Percentiles rank a stretch among this genome's conserved stretches.
Conservation (phyloP, 352 stramenopile species). For the Pythium pyrilobum region DNA sequence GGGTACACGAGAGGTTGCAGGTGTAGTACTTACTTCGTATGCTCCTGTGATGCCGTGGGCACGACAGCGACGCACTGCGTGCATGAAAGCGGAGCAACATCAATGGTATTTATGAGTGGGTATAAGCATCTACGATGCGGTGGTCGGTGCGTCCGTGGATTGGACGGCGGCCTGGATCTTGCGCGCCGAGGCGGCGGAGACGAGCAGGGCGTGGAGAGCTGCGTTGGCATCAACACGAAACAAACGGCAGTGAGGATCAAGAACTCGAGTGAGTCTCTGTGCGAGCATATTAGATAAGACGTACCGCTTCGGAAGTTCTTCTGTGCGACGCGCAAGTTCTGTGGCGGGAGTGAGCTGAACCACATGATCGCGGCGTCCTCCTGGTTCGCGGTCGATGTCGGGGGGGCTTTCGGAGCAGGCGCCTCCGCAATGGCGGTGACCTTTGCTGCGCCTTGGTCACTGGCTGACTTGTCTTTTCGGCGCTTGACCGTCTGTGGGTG, state of each 20-base stretch:
- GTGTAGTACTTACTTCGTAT: too few relatives aligned
- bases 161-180: conserved; percentile 10
- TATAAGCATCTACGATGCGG: not conserved
- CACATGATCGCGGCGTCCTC: conserved; percentile 42
- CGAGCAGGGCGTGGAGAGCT: conserved; percentile 15
- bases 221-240: not conserved
- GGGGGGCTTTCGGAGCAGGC: not conserved
- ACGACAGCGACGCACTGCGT: too few relatives aligned
- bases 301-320: conserved; percentile 53
- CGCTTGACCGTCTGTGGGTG: not conserved
- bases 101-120: not conserved
- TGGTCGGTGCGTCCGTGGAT: not conserved
- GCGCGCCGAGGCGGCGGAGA: conserved; percentile 2
- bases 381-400: not conserved
- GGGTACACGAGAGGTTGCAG: too few relatives aligned
- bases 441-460: not conserved
- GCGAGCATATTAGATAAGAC: conserved; percentile 1
- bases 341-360: conserved; percentile 71
- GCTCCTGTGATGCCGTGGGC: too few relatives aligned
- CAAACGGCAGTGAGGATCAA: not conserved
- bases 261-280: not conserved
- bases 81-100: not conserved
- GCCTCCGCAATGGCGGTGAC: not conserved
- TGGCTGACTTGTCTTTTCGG: not conserved
- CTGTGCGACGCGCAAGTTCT: conserved; percentile 54